Conservation (phyloP, 305 asterid species). For the Nicotiana rustica region DNA sequence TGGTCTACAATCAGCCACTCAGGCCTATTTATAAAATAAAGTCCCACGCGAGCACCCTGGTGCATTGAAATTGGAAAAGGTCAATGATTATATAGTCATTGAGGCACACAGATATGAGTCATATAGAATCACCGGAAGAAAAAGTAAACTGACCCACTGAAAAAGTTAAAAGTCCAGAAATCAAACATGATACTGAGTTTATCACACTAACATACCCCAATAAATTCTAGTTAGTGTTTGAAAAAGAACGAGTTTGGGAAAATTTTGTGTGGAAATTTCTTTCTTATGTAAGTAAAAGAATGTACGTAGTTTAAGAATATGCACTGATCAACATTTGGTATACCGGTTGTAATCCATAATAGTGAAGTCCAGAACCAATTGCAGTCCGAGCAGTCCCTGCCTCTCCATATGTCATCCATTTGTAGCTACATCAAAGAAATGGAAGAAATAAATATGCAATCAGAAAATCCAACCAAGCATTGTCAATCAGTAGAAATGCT, state of each 20-base stretch:
- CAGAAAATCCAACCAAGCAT: constrained; percentile 25
- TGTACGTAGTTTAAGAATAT: background rate
- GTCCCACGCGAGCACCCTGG: constrained; percentile 91
- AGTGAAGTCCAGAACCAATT: constrained; percentile 84
- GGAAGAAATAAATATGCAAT: constrained; percentile 20
- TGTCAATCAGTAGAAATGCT: constrained; percentile 42
- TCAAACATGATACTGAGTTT: constrained; percentile 10
- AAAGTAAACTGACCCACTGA: background rate
- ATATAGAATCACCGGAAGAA: background rate
- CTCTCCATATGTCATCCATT: constrained; percentile 99
- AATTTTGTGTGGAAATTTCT: constrained; percentile 17
- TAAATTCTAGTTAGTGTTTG: constrained; percentile 8
- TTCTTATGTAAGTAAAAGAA: background rate
- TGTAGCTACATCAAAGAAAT: constrained; percentile 62
- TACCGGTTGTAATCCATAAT: constrained; percentile 78
- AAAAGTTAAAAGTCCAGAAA: background rate
- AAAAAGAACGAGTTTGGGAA: background rate
- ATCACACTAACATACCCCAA: background rate
- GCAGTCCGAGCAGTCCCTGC: constrained; percentile 86
- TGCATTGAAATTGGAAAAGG: constrained; percentile 44
- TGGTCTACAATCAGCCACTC: constrained; percentile 96
- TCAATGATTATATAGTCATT: constrained; percentile 17
- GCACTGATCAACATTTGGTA: constrained; percentile 38
- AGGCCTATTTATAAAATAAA: constrained; percentile 89
- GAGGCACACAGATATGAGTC: background rate